Percentiles rank a stretch among this genome's conserved stretches.
These are phyloP conservation scores for Tuctoria greenei DNA, from an alignment of 176 grass and related monocot species.

Conservation along the genomic window DNA sequence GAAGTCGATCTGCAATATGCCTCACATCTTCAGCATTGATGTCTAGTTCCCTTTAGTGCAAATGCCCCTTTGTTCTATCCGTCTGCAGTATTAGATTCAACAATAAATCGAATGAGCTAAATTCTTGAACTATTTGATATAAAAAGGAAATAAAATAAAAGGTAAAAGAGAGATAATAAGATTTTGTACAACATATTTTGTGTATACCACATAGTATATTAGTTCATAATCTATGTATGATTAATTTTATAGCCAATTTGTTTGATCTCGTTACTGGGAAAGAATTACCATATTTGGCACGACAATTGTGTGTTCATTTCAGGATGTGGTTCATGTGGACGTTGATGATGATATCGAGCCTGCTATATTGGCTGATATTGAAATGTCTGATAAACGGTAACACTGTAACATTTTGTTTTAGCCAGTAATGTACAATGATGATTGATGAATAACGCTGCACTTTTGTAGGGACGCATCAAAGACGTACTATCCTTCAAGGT, in stretches of 20 bases:
- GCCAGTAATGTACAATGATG: conserved; percentile 13
- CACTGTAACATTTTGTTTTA: conserved; percentile 1
- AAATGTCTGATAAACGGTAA: conserved; percentile 47
- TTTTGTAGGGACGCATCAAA: conserved; percentile 40
- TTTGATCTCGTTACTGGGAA: conserved; percentile 16
- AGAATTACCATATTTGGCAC: not conserved
- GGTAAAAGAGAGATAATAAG: not conserved
- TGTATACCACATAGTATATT: not conserved
- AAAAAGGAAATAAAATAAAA: not conserved
- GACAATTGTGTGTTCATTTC: conserved; percentile 14
- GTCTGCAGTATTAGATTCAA: not conserved
- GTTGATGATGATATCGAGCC: conserved; percentile 41
- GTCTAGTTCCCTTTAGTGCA: not conserved
- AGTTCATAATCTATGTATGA: not conserved
- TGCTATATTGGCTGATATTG: conserved; percentile 22
- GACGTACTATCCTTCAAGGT: conserved; percentile 62
- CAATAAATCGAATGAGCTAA: conserved; percentile 17
- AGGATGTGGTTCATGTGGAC: conserved; percentile 65
- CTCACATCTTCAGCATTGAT: not conserved
- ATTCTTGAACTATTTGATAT: not conserved
- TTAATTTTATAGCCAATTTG: not conserved
- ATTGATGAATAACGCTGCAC: conserved; percentile 23
- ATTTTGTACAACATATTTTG: not conserved
- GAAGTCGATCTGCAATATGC: conserved; percentile 1
- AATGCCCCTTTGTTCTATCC: conserved; percentile 17